Evolutionary conservation across 2,329 filamentous ascomycete species (phyloP), one percentile per base, ranked within the genome.

Genomic region (Clarireedia sp.): DNA sequence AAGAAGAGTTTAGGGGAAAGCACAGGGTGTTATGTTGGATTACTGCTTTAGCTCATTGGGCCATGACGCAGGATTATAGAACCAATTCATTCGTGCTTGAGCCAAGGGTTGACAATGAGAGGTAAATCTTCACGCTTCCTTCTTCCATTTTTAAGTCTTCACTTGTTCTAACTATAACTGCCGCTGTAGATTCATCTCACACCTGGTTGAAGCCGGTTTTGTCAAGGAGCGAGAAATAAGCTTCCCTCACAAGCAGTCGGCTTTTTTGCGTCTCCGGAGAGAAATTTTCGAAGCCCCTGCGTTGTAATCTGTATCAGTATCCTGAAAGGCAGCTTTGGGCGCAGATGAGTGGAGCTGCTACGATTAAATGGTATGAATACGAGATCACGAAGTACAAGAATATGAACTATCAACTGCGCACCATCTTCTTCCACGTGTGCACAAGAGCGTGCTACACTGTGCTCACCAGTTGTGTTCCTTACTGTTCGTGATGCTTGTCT

Each of bases 201-300:
- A 92, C 59, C 79, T 95, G 16, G 79, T 88, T 59, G 73, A 81
- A 6, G 78, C 79, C 0, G 91, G 92, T 0, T 99, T 97, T 68
- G 83, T 86, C 62, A 94, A 90, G 67, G 89, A 96, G 72, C 84
- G 84, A 57, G 90, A 96, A 67, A 78, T 97, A 50, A 80, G 85
- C 1, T 90, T 99, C 61, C 86, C 90, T 1, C 91, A 97, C 69
- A 99, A 99, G 71, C 90, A 95, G 69, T 85, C 89, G 6, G 95
- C 91, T 71, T 78, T 92, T 59, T 87, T 95, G 72, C 87, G 86
- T 65, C 78, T 95, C 60, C 79, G 82, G 56, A 78, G 92, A 58
- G 90, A 96, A 62, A 81, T 78, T 19, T 97, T 90, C 87, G 80
- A 87, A 46, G 83, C 82, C 0, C 89, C 89, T 14, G 75, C 75